Conservation (phyloP, 2,329 filamentous ascomycete genomes). For the Pseudopyrenochaeta lycopersici region DNA sequence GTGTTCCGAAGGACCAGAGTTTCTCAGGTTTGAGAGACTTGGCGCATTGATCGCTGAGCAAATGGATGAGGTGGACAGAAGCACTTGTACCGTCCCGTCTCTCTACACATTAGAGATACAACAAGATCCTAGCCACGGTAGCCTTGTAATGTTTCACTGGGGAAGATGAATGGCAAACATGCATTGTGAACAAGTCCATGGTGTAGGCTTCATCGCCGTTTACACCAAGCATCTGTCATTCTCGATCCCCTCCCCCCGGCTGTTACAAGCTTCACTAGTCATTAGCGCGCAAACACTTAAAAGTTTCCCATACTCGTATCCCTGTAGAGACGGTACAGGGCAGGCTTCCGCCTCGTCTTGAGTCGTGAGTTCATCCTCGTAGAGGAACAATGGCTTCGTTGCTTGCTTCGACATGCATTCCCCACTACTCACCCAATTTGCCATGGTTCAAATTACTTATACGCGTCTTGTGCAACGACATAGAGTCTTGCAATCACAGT, state of each 20-base stretch:
- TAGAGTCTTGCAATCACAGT: constrained; percentile 7
- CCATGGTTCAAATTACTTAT: constrained; percentile 3
- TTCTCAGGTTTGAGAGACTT: neutral
- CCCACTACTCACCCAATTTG: neutral
- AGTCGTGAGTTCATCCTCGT: neutral
- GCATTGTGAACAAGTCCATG: neutral
- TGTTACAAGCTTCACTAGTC: neutral
- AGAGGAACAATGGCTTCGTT: neutral
- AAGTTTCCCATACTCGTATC: neutral
- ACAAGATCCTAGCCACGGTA: too few species aligned
- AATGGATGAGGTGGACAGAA: too few species aligned
- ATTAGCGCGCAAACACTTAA: neutral
- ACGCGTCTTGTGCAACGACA: constrained; percentile 4
- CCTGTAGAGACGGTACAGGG: neutral
- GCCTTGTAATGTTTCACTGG: too few species aligned
- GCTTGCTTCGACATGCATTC: neutral
- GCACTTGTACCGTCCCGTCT: too few species aligned
- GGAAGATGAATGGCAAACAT: neutral
- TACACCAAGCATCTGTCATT: neutral
- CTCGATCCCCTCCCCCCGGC: neutral
- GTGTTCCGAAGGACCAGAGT: too few species aligned
- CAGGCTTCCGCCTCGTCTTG: neutral
- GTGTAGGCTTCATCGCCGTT: constrained; percentile 1
- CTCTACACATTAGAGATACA: too few species aligned
- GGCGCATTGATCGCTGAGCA: too few species aligned